Evolutionary conservation across 345 rosid species (phyloP), one percentile per base, ranked within the genome.

Genomic region (Geranium rotundifolium): DNA sequence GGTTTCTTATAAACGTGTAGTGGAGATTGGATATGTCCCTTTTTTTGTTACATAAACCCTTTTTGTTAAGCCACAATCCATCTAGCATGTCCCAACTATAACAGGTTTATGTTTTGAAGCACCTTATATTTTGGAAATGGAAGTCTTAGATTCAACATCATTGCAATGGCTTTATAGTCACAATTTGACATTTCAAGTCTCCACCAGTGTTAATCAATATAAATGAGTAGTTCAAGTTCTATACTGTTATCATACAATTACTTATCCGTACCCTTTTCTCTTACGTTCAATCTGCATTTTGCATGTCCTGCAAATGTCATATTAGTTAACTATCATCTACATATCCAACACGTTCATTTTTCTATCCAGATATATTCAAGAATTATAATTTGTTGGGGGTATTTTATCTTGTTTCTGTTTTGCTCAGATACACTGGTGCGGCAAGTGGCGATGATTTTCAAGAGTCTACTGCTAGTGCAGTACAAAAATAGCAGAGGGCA

Each of bases 401-500:
- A 7, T 7, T 14, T 46, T 46, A 46, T 46, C 52, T 30, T 57
- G 30, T 56, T 20, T 66, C 49, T 41, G 23, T 56, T 54, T 17
- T 59, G 76, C 71, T 31, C 77, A 85, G 91, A 85, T 77, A 69
- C 75, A 63, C 58, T 83, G 84, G 84, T 73, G 58, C 76, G 86
- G 65, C 85, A 83, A 74, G 76, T 76, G 3, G 77, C 75, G 61
- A 83, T 83, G 86, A 77, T 74, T 1, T 62, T 78, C 59, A 83
- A 85, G 77, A 82, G 85, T 72, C 19, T 79, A 56, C 79, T 81
- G 56, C 73, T 83, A 61, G 72, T 85, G 59, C 76, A 79, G 65
- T 81, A 77, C 79, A 82, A 81, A 79, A 83, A 83, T 67, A 67
- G 79, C 52, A 72, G 72, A 66, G 81, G 84, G 50, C 79, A 61